Base-by-base conservation (phyloP, 169 alveolate genomes). In the Plasmodium cynomolgi region DNA sequence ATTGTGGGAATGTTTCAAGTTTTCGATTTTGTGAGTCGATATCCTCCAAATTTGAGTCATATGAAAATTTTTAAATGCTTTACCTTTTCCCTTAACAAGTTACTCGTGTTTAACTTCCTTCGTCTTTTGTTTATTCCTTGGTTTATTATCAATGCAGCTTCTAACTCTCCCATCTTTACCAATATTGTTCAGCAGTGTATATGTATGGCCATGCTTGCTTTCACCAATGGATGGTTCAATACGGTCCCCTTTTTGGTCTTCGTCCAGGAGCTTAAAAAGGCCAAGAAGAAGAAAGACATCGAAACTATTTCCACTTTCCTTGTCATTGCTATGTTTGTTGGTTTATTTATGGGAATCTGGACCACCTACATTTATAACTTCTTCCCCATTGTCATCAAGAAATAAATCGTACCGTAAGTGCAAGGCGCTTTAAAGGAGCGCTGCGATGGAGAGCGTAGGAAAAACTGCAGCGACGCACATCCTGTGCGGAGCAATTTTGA, bases 1-100 rank as follows among this genome's bases (percentile, higher is more conserved):
- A 62, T 90, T 56, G 88, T 90, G 37, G 94, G 94, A 13, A 90
- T 90, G 94, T 90, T 90, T 90, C 94, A 90, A 71, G 84, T 90
- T n/a, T 90, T 90, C 82, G 94, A 90, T 90, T 79, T 90, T 90
- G 23, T 90, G 3, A 90, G 94, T 81, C 68, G 94, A 62, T 90
- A 90, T 41, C 91, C 91, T 13, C 94, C 94, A 8, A 90, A 80
- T 68, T 81, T 80, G 20, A 41, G 56, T n/a, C 91, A 81, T 39
- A 90, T 81, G 11, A 80, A 80, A 37, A 23, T 37, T 29, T 68
- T 90, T 17, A 90, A 90, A 79, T 58, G 41, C 44, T 90, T 90
- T 20, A 80, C 84, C 54, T 90, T 90, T 44, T 90, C 94, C 31
- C 73, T 79, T 44, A 90, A 90, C 34, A 90, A 80, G 20, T 81